A percentile compares a stretch with the other conserved stretches of the same genome.
phyloP scores from a whole-genome alignment of 1,139 yeast species.

The Diutina rugosa region DNA sequence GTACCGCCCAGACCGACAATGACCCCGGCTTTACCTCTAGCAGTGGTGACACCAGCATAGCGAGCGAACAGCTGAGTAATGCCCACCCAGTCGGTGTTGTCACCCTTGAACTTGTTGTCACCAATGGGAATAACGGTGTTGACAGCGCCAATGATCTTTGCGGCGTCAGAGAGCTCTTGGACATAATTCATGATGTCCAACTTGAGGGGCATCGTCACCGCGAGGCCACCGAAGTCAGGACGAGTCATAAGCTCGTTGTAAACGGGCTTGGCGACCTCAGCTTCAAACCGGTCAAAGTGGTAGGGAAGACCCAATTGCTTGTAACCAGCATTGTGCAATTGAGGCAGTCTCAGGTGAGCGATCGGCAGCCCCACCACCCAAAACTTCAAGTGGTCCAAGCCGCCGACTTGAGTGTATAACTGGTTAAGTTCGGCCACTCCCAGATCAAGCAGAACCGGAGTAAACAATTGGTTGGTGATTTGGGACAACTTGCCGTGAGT shows the following conservation, averaged over 20 bases:
- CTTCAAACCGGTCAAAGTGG: constrained; percentile 53
- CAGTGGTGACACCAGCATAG: constrained; percentile 34
- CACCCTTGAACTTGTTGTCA: constrained; percentile 43
- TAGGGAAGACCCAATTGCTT: constrained; percentile 68
- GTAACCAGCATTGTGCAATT: constrained; percentile 70
- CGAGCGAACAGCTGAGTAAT: constrained; percentile 54
- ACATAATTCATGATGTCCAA: constrained; percentile 60
- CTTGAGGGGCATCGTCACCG: constrained; percentile 86
- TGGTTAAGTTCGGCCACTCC: constrained; percentile 48
- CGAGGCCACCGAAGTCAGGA: constrained; percentile 68
- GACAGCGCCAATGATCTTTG: constrained; percentile 76
- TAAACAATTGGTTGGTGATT: constrained; percentile 58
- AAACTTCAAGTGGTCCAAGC: constrained; percentile 40
- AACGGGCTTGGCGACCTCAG: constrained; percentile 42
- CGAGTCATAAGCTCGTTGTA: constrained; percentile 30
- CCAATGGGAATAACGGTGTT: constrained; percentile 67
- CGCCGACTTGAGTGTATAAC: constrained; percentile 52
- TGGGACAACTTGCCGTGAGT: constrained; percentile 66
- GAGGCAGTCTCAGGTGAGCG: constrained; percentile 79
- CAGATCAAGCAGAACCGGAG: constrained; percentile 69
- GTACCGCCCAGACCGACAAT: constrained; percentile 98
- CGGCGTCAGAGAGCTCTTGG: constrained; percentile 57
- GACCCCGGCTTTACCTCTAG: constrained; percentile 35
- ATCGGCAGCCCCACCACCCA: constrained; percentile 79
- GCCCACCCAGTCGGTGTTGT: constrained; percentile 95